A percentile compares a stretch with the other conserved stretches of the same genome.
These are phyloP conservation scores for Rhododendron ovatum DNA, from an alignment of 148 eudicot species.

Conservation along the genomic window DNA sequence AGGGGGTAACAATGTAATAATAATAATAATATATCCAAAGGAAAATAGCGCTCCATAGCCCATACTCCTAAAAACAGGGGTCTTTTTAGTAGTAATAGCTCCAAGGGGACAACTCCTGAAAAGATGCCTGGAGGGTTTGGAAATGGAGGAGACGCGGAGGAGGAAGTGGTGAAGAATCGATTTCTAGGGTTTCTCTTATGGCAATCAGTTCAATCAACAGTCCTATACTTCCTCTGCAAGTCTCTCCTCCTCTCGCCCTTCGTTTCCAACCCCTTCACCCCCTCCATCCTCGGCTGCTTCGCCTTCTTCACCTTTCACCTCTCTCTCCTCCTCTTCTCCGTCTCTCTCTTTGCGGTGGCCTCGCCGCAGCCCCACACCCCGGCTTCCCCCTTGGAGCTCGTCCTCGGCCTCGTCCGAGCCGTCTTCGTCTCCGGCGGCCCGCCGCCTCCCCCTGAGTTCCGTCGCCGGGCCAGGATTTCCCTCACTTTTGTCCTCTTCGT, in stretches of 20 bases:
- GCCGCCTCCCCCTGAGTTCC: conserved; percentile 19
- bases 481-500: conserved; percentile 36
- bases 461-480: conserved; percentile 39
- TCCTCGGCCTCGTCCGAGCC: conserved; percentile 29
- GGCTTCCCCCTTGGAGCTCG: conserved; percentile 37
- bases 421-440: conserved; percentile 30
- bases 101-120: not conserved
- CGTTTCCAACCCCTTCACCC: conserved; percentile 15
- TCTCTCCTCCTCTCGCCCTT: conserved; percentile 26
- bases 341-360: conserved; percentile 22
- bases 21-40: no score
- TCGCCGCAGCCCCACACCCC: conserved; percentile 38
- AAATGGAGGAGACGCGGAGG: conserved; percentile 8
- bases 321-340: conserved; percentile 27
- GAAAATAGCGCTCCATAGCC: not conserved
- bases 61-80: not conserved
- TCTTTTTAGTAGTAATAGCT: not conserved
- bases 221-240: conserved; percentile 39
- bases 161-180: conserved; percentile 31
- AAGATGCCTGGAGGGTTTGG: not conserved
- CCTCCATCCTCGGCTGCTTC: conserved; percentile 17
- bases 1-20: not conserved
- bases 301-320: conserved; percentile 28
- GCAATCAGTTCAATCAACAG: conserved; percentile 59
- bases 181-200: conserved; percentile 68